A percentile compares a stretch with the other conserved stretches of the same genome.
Conservation (phyloP, 371 early-diverging fungal species). For the Lichtheimia ornata region DNA sequence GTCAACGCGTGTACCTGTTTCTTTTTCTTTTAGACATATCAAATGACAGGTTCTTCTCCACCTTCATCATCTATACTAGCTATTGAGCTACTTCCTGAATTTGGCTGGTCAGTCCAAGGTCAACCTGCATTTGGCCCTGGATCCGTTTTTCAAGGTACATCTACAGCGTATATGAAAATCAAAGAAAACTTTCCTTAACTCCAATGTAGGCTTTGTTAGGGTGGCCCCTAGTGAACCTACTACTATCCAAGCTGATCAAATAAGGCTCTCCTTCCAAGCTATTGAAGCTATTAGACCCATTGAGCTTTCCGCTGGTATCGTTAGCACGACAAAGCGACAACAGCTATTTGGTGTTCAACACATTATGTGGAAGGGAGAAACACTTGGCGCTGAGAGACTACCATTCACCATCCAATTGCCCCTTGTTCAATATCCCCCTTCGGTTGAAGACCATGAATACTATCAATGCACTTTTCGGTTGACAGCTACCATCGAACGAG, state of each 20-base stretch:
- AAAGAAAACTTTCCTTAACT: not conserved
- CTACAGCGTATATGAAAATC: not conserved
- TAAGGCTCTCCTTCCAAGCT: slow-evolving; percentile 34
- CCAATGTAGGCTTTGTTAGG: slow-evolving; percentile 17
- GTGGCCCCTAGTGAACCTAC: not conserved
- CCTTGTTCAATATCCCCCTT: slow-evolving; percentile 41
- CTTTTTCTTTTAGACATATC: too few species aligned
- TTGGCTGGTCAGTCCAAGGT: slow-evolving; percentile 37
- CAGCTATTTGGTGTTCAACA: not conserved
- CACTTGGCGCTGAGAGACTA: slow-evolving; percentile 14
- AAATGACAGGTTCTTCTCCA: too few species aligned
- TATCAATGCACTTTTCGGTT: slow-evolving; percentile 33
- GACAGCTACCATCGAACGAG: slow-evolving; percentile 26
- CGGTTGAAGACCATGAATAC: slow-evolving; percentile 19
- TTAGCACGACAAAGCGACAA: slow-evolving; percentile 12
- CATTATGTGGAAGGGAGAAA: slow-evolving; percentile 1
- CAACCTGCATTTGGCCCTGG: slow-evolving; percentile 45
- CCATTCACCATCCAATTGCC: slow-evolving; percentile 43
- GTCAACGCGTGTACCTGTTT: too few species aligned
- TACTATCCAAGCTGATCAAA: slow-evolving; percentile 20
- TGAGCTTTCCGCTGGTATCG: slow-evolving; percentile 23
- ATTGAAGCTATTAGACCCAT: slow-evolving; percentile 25
- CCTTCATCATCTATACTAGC: not conserved
- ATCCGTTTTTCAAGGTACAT: slow-evolving; percentile 44
- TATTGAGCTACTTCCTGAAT: slow-evolving; percentile 43